These are phyloP conservation scores for Galerina sulciceps DNA, from an alignment of 768 basidiomycete species.

Conservation along the genomic window DNA sequence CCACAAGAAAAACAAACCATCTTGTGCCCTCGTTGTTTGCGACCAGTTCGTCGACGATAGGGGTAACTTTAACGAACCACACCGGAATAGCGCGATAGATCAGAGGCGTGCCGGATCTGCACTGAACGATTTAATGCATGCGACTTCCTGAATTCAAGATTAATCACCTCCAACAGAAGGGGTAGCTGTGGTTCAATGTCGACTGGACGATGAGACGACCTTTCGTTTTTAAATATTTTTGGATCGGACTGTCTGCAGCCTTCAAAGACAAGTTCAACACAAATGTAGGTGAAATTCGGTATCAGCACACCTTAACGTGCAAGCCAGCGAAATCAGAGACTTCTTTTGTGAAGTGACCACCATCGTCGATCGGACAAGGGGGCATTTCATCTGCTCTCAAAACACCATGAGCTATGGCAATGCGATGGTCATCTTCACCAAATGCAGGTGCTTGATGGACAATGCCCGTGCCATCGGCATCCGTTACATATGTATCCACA, in stretches of 20 bases:
- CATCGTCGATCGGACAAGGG: slow-evolving; percentile 94
- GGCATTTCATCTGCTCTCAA: slow-evolving; percentile 90
- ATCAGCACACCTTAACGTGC: slow-evolving; percentile 75
- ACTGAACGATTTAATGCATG: not conserved
- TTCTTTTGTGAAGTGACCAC: slow-evolving; percentile 84
- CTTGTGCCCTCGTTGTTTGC: slow-evolving; percentile 88
- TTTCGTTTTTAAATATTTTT: slow-evolving; percentile 85
- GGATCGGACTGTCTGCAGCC: slow-evolving; percentile 94
- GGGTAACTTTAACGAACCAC: slow-evolving; percentile 93
- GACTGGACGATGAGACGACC: slow-evolving; percentile 88
- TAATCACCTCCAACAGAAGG: slow-evolving; percentile 92
- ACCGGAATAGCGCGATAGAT: slow-evolving; percentile 95
- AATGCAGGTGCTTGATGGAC: slow-evolving; percentile 99
- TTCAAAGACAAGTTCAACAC: slow-evolving; percentile 31
- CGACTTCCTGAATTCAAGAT: not conserved
- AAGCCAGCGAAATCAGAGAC: slow-evolving; percentile 89
- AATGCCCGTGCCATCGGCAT: slow-evolving; percentile 93
- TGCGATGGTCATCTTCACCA: slow-evolving; percentile 98
- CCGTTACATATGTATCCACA: slow-evolving; percentile 91
- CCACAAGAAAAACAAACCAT: slow-evolving; percentile 56
- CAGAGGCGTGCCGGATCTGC: slow-evolving; percentile 90
- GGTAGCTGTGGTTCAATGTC: slow-evolving; percentile 89
- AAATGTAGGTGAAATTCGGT: not conserved
- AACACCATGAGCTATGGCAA: slow-evolving; percentile 84
- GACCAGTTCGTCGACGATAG: slow-evolving; percentile 85